Percentiles rank a stretch among this genome's conserved stretches.
Conservation (phyloP, 768 basidiomycete species). For the Lactifluus subvellereus region DNA sequence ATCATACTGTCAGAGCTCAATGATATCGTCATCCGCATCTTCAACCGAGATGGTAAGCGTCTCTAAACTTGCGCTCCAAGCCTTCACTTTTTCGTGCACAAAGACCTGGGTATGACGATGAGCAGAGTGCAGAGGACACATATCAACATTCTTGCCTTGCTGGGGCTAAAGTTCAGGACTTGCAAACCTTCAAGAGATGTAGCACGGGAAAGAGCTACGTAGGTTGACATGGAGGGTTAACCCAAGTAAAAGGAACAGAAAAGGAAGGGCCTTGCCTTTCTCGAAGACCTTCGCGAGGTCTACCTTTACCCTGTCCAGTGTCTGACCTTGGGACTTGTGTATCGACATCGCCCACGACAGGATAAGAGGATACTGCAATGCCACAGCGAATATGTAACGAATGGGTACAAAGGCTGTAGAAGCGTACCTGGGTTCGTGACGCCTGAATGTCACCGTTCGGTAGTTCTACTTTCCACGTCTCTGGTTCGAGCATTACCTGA, state of each 20-base stretch:
- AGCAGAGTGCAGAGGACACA: not conserved
- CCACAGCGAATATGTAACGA: not conserved
- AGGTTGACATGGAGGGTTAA: constrained; percentile 33
- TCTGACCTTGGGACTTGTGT: constrained; percentile 98
- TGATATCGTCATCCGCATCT: constrained; percentile 6
- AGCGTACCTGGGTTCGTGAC: constrained; percentile 66
- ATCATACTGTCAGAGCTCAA: not conserved
- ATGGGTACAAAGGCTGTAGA: not conserved
- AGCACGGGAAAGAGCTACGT: constrained; percentile 85
- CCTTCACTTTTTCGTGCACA: constrained; percentile 44
- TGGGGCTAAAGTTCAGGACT: constrained; percentile 70
- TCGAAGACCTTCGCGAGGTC: constrained; percentile 92
- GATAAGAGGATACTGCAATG: constrained; percentile 69
- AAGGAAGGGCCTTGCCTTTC: constrained; percentile 49
- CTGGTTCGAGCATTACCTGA: constrained; percentile 56
- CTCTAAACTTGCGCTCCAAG: constrained; percentile 68
- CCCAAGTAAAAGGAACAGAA: not conserved
- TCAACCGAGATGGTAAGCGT: constrained; percentile 33
- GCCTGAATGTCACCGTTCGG: constrained; percentile 84
- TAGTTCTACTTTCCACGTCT: constrained; percentile 81
- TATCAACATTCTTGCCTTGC: constrained; percentile 45
- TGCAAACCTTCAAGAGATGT: constrained; percentile 82
- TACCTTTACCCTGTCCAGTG: constrained; percentile 89
- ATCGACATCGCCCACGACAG: constrained; percentile 98
- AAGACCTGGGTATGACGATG: constrained; percentile 17